Evolutionary conservation across 306 rosid species (phyloP).

Genomic region (Gynostemma pentaphyllum): DNA sequence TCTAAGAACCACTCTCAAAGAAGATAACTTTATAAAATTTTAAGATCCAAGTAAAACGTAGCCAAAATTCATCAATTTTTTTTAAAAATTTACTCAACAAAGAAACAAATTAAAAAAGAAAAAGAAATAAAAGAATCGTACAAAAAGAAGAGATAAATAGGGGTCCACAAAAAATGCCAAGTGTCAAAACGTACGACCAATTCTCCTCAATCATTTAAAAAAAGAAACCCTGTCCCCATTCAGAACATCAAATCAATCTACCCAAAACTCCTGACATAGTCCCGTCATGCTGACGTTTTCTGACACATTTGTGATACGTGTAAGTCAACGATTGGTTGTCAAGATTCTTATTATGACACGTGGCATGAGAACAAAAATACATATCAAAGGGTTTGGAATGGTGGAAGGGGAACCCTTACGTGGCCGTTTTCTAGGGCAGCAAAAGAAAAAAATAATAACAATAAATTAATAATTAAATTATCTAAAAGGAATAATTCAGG

Average conservation of each 20-base stretch:
- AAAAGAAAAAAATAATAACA: no score
- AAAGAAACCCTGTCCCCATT: background rate
- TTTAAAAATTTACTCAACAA: no score
- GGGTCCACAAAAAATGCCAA: background rate
- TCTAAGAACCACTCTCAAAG: no score
- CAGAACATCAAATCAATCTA: background rate
- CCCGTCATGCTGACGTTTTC: background rate
- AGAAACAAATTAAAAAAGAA: background rate
- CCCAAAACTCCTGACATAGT: background rate
- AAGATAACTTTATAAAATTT: no score
- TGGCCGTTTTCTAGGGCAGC: no score
- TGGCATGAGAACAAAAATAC: background rate
- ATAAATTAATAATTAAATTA: no score
- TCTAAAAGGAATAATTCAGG: no score
- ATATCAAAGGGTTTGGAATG: background rate
- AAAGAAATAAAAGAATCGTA: background rate
- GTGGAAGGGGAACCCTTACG: no score
- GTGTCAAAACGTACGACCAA: background rate
- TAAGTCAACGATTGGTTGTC: rapidly evolving
- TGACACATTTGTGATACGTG: background rate
- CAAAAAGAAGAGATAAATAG: background rate
- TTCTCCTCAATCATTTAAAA: conserved; percentile 3
- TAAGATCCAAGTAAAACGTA: no score
- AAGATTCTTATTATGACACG: background rate
- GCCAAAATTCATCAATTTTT: no score